These are phyloP conservation scores for Cicer arietinum DNA, from an alignment of 306 rosid species.

Conservation along the genomic window DNA sequence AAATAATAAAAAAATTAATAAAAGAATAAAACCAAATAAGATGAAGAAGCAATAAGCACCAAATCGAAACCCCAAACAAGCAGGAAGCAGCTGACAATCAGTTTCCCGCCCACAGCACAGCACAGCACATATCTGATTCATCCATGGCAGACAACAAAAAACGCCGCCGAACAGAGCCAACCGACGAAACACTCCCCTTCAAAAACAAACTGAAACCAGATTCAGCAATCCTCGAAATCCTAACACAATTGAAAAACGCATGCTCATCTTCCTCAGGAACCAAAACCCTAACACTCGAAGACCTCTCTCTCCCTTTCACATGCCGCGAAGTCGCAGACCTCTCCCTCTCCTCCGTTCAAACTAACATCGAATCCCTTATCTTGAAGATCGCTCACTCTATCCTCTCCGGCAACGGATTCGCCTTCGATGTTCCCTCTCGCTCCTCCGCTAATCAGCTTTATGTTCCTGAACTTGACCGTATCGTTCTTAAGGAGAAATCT, in stretches of 20 bases:
- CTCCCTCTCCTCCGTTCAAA: slow-evolving; percentile 70
- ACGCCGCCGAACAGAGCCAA: slow-evolving; percentile 33
- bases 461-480: slow-evolving; percentile 87
- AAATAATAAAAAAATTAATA: no score
- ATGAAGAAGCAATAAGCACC: no score
- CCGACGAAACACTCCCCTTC: slow-evolving; percentile 43
- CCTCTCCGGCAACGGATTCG: slow-evolving; percentile 77
- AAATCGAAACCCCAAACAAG: no score
- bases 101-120: slow-evolving; percentile 36
- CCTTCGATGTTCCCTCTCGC: slow-evolving; percentile 90
- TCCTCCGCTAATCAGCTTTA: slow-evolving; percentile 81
- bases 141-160: slow-evolving; percentile 45
- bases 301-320: slow-evolving; percentile 66
- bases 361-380: slow-evolving; percentile 62
- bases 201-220: slow-evolving; percentile 46
- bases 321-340: slow-evolving; percentile 88
- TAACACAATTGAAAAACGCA: slow-evolving; percentile 41
- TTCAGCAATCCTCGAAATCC: slow-evolving; percentile 35
- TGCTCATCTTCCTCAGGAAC: slow-evolving; percentile 50
- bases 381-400: slow-evolving; percentile 69
- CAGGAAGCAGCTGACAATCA: no score
- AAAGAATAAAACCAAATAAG: no score
- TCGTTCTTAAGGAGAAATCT: slow-evolving; percentile 77
- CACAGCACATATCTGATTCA: not conserved
- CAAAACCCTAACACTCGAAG: slow-evolving; percentile 76